phyloP scores from a whole-genome alignment of 2,329 filamentous ascomycete genomes.

The Cladosporium sp. region DNA sequence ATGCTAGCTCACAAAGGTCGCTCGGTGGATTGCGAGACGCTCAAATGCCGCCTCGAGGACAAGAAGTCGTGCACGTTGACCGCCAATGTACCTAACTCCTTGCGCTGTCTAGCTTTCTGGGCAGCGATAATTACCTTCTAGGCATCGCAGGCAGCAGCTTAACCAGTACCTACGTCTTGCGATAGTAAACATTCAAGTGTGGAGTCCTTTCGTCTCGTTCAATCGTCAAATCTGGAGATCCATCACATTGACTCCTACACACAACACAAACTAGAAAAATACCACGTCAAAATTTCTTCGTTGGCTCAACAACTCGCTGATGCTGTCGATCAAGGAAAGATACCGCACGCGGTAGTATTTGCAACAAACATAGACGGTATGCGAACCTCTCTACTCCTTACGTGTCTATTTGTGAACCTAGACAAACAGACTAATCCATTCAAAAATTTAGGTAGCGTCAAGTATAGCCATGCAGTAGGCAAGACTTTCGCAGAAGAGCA shows the following conservation, averaged over 20 bases:
- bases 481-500: conserved; percentile 19
- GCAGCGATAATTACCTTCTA: too few relatives aligned
- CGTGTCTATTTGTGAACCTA: neutral
- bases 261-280: too few relatives aligned
- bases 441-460: conserved; percentile 26
- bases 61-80: neutral
- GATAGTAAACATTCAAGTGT: too few relatives aligned
- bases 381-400: neutral
- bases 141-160: neutral
- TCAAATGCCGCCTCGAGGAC: neutral
- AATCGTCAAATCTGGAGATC: neutral
- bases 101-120: too few relatives aligned
- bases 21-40: neutral
- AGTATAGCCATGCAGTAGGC: conserved; percentile 33
- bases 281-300: conserved; percentile 20
- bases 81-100: too few relatives aligned
- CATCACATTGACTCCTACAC: neutral
- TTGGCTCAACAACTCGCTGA: neutral
- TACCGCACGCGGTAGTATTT: conserved; percentile 33
- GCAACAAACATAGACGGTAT: conserved; percentile 32
- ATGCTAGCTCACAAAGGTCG: too few relatives aligned
- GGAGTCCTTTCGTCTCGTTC: too few relatives aligned
- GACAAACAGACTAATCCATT: neutral
- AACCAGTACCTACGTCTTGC: too few relatives aligned
- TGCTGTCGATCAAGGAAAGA: conserved; percentile 24